These are phyloP conservation scores for Piromyces finnis DNA, from an alignment of 192 early-diverging fungal genomes.

Conservation along the genomic window DNA sequence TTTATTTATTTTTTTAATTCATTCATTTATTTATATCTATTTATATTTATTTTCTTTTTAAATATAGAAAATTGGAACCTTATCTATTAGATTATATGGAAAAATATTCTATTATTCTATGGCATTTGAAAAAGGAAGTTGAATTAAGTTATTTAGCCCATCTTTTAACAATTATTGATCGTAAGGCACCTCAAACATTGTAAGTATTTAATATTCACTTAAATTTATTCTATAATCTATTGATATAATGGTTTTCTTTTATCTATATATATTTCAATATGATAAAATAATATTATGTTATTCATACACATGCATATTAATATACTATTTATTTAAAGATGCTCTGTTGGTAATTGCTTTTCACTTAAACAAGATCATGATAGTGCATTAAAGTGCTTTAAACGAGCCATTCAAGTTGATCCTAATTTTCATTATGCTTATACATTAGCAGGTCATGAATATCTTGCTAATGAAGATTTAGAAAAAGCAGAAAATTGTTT, in stretches of 20 bases:
- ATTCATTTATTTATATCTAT: no score
- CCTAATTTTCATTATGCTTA: slow-evolving; percentile 56
- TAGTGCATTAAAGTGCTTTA: slow-evolving; percentile 56
- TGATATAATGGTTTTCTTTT: no score
- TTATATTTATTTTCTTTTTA: no score
- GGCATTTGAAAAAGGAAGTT: slow-evolving; percentile 65
- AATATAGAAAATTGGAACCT: slow-evolving; percentile 36
- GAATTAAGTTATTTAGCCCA: slow-evolving; percentile 55
- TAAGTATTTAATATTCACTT: no score
- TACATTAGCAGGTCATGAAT: slow-evolving; percentile 71
- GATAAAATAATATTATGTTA: no score
- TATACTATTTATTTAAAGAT: neutral
- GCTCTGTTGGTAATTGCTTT: slow-evolving; percentile 50
- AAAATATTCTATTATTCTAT: slow-evolving; percentile 62
- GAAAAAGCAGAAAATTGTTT: slow-evolving; percentile 58
- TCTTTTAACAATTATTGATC: slow-evolving; percentile 43
- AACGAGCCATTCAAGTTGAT: slow-evolving; percentile 52
- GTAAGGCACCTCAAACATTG: slow-evolving; percentile 65
- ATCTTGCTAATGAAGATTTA: slow-evolving; percentile 47
- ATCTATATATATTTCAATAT: no score
- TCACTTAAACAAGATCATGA: slow-evolving; percentile 59
- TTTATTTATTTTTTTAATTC: no score
- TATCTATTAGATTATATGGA: slow-evolving; percentile 65
- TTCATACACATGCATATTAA: no score
- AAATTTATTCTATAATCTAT: no score